These are phyloP conservation scores for Periglandula ipomoeae DNA, from an alignment of 2,329 filamentous ascomycete genomes.

Conservation along the genomic window DNA sequence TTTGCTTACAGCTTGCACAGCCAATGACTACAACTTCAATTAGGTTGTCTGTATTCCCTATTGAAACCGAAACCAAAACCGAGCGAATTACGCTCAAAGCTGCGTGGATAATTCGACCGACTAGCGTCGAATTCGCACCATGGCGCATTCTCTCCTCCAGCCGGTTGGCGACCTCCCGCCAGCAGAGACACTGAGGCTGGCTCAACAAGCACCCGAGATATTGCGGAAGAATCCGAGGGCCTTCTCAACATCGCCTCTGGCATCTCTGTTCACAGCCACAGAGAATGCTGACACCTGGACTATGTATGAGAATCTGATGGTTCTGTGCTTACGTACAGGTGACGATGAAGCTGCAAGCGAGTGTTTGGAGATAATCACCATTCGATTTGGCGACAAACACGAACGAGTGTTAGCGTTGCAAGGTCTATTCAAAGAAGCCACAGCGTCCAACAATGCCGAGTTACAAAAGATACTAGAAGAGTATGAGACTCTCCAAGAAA, in stretches of 20 bases:
- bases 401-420: slow-evolving; percentile 77
- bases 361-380: slow-evolving; percentile 65
- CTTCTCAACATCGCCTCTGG: slow-evolving; percentile 44
- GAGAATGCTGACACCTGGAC: slow-evolving; percentile 79
- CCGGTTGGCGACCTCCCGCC: slow-evolving; percentile 49
- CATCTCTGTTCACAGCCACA: slow-evolving; percentile 42
- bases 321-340: slow-evolving; percentile 74
- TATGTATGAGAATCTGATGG: slow-evolving; percentile 76
- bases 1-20: background rate
- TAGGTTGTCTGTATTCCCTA: background rate
- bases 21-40: background rate
- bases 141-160: slow-evolving; percentile 45
- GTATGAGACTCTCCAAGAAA: slow-evolving; percentile 65
- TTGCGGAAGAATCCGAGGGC: slow-evolving; percentile 44
- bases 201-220: slow-evolving; percentile 51
- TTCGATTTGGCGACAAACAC: slow-evolving; percentile 75
- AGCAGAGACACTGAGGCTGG: slow-evolving; percentile 44
- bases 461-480: slow-evolving; percentile 63
- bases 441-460: slow-evolving; percentile 55
- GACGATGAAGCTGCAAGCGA: slow-evolving; percentile 70
- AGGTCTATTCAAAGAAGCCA: slow-evolving; percentile 78
- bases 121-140: slow-evolving; percentile 17
- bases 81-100: background rate
- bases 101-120: no score
- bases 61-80: background rate